A percentile compares a stretch with the other conserved stretches of the same genome.
Conservation (phyloP, 805 yeast species). For the Babjeviella inositovora region DNA sequence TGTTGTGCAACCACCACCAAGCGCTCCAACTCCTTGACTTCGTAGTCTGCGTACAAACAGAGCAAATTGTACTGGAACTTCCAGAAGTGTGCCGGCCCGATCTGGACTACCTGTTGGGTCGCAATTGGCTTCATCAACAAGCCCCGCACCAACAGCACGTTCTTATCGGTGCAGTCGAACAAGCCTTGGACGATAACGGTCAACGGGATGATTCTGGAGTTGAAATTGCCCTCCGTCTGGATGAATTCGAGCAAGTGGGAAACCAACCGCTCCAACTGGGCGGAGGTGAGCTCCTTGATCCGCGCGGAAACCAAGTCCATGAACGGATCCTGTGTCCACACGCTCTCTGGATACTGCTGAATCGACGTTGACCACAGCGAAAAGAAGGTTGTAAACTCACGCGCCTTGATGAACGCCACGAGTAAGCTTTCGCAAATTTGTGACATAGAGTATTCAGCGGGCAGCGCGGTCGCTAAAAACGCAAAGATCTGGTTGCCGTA, state of each 20-base stretch:
- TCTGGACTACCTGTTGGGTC: slow-evolving; percentile 7
- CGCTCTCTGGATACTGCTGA: slow-evolving; percentile 4
- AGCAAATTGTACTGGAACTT: slow-evolving; percentile 26
- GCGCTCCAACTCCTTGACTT: no score
- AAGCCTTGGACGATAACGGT: slow-evolving; percentile 23
- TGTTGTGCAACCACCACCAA: slow-evolving; percentile 2
- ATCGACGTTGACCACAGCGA: slow-evolving; percentile 19
- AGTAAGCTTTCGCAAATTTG: slow-evolving; percentile 15
- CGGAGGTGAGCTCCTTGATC: slow-evolving; percentile 12
- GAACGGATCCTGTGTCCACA: slow-evolving; percentile 11
- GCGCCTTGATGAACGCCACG: slow-evolving; percentile 32
- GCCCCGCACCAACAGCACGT: slow-evolving; percentile 10
- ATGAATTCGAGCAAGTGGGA: not conserved
- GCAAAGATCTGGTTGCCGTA: slow-evolving; percentile 17
- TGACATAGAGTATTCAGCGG: slow-evolving; percentile 1
- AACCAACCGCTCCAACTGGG: slow-evolving; percentile 6
- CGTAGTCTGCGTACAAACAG: slow-evolving; percentile 28
- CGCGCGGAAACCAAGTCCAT: slow-evolving; percentile 9
- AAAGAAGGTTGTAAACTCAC: slow-evolving; percentile 38
- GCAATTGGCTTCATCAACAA: slow-evolving; percentile 9
- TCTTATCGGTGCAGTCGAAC: slow-evolving; percentile 10
- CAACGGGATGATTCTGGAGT: slow-evolving; percentile 6
- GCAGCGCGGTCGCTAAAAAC: slow-evolving; percentile 2
- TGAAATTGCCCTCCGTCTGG: no score
- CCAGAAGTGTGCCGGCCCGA: slow-evolving; percentile 16